A percentile compares a stretch with the other conserved stretches of the same genome.
phyloP scores from a whole-genome alignment of 768 basidiomycete genomes.

The Clavaria fumosa region DNA sequence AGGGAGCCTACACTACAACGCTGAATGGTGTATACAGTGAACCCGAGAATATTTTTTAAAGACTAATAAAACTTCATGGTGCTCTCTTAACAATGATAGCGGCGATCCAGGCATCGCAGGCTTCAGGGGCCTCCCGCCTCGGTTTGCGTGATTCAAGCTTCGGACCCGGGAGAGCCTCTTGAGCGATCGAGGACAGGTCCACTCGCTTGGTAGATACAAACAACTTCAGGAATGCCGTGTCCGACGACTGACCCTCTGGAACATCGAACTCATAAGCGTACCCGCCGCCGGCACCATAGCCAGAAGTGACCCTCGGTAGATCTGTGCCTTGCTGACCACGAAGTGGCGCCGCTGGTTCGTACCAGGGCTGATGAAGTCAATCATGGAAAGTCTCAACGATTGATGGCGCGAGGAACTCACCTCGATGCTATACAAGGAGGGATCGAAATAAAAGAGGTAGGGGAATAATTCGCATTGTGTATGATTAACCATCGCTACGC shows the following conservation, averaged over 20 bases:
- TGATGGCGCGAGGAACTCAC: no score
- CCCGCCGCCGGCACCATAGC: conserved; percentile 24
- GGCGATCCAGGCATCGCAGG: not conserved
- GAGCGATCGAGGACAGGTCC: not conserved
- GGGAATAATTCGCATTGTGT: conserved; percentile 21
- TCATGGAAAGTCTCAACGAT: conserved; percentile 5
- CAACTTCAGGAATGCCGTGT: conserved; percentile 29
- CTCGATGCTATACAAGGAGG: conserved; percentile 19
- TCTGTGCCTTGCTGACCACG: conserved; percentile 3
- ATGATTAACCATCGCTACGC: conserved; percentile 22
- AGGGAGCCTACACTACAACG: no score
- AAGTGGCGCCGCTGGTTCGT: not conserved
- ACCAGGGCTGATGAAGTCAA: conserved; percentile 13
- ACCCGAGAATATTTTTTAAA: no score
- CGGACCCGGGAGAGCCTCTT: not conserved
- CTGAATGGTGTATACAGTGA: no score
- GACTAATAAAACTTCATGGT: no score
- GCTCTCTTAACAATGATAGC: not conserved
- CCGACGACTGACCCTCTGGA: conserved; percentile 16
- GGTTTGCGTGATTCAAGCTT: conserved; percentile 9
- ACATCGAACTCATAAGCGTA: conserved; percentile 20
- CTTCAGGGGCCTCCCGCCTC: not conserved
- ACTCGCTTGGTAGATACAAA: conserved; percentile 11
- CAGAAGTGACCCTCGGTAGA: conserved; percentile 21
- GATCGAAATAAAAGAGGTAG: conserved; percentile 28